Evolutionary conservation across 441 rosid species (phyloP).

Genomic region (Pelargonium cotyledonis): DNA sequence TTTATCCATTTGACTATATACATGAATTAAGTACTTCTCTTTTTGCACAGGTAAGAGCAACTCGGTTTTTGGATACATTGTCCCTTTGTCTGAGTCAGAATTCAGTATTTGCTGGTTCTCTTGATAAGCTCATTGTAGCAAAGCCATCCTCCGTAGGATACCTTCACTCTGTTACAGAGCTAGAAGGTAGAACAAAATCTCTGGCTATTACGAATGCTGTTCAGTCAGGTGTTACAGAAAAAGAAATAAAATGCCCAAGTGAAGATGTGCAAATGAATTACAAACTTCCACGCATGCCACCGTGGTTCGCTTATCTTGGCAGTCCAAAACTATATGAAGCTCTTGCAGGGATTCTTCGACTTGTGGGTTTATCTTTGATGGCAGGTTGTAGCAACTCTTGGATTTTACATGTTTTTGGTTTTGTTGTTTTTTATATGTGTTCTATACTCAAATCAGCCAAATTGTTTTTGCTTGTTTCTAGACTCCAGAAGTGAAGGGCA

Average conservation of each 20-base stretch:
- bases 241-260: constrained; percentile 21
- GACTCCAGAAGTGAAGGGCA: constrained; percentile 52
- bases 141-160: constrained; percentile 62
- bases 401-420: constrained; percentile 19
- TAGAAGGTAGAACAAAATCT: constrained; percentile 44
- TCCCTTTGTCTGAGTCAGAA: constrained; percentile 65
- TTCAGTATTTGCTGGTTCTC: constrained; percentile 67
- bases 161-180: constrained; percentile 70
- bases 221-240: constrained; percentile 30
- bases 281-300: constrained; percentile 71
- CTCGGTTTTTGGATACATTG: constrained; percentile 78
- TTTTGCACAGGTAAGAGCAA: constrained; percentile 57
- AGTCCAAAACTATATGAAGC: constrained; percentile 64
- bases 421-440: constrained; percentile 14
- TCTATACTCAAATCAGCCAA: constrained; percentile 21
- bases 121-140: constrained; percentile 54
- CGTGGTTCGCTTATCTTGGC: constrained; percentile 78
- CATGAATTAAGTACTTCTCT: not conserved
- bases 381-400: constrained; percentile 61
- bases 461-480: constrained; percentile 34
- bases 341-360: constrained; percentile 81
- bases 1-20: not conserved
- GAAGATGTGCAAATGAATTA: constrained; percentile 35
- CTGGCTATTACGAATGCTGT: constrained; percentile 24
- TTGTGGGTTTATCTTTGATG: constrained; percentile 76